Base-by-base conservation (phyloP, 2,329 filamentous ascomycete genomes). In the Neonectria faginata region DNA sequence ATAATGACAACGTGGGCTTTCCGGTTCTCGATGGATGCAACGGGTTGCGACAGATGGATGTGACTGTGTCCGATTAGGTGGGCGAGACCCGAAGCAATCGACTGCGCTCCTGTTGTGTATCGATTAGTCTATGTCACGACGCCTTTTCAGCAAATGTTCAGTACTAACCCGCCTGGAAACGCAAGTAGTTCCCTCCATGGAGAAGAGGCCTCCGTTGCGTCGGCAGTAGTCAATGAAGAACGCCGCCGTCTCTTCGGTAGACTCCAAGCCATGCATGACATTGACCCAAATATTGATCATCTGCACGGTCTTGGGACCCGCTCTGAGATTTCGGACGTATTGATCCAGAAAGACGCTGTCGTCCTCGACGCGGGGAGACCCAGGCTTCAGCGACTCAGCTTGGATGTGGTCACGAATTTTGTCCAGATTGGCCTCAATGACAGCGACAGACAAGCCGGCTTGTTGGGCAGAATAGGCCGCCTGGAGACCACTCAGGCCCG, bases 351-450 rank as follows among this genome's bases (percentile, higher is more conserved):
- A 74, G 3, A 79, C 57, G 2, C 70, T 58, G 58, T 81, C 79
- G 29, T 79, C 76, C 16, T 75, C 72, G 1, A 39, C 18, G 0
- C 63, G 63, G 0, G 74, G 72, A 0, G 69, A 63, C 2, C 74
- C 64, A 0, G 65, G 54, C 39, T 71, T 74, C 7, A 78, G 52
- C 0, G 78, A 78, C 5, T 71, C 72, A 0, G 76, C 74, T 45
- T 80, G 75, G 14, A 80, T 77, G 31, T 79, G 76, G 31, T 79
- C 77, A 2, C 77, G 74, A 11, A 79, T 69, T 31, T 53, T 57
- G 25, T 78, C 78, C 1, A 80, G 69, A 36, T 77, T 77, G 33
- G 84, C 84, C 67, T 87, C 85, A 1, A 87, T 73, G 0, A 87
- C 77, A 0, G 81, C 61, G n/a, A 77, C 75, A 0, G 78, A 78